These are phyloP conservation scores for Neofusicoccum sp. DNA, from an alignment of 2,329 filamentous ascomycete species.

Conservation along the genomic window DNA sequence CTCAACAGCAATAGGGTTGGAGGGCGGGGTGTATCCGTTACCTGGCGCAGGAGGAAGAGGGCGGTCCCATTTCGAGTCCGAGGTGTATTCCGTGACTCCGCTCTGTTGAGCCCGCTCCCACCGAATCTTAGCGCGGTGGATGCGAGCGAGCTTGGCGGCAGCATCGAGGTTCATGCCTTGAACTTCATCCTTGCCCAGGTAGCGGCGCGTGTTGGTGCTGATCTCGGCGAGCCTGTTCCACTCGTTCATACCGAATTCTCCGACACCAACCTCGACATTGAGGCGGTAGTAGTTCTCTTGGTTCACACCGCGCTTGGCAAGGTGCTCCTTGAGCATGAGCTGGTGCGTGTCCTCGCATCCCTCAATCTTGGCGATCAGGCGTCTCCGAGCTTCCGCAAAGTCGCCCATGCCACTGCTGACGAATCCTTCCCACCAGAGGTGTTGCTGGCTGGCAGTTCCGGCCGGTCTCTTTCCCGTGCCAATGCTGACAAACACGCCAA, in stretches of 20 bases:
- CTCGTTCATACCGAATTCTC: constrained; percentile 98
- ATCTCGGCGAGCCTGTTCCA: constrained; percentile 95
- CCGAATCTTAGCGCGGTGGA: constrained; percentile 73
- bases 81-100: constrained; percentile 22
- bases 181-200: constrained; percentile 72
- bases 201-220: constrained; percentile 85
- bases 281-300: constrained; percentile 90
- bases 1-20: constrained; percentile 57
- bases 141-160: constrained; percentile 79
- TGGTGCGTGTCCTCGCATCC: constrained; percentile 90
- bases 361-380: constrained; percentile 89
- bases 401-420: constrained; percentile 71
- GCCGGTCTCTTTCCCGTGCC: constrained; percentile 87
- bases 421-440: constrained; percentile 93
- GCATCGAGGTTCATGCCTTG: constrained; percentile 77
- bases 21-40: constrained; percentile 45
- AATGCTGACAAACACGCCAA: constrained; percentile 89
- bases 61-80: constrained; percentile 26
- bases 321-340: constrained; percentile 77
- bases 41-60: constrained; percentile 30
- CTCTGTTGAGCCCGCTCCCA: constrained; percentile 55
- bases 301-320: constrained; percentile 77
- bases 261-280: constrained; percentile 96
- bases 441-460: constrained; percentile 67
- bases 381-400: constrained; percentile 85